Conservation (phyloP, 805 yeast species). For the Saccharomycopsis guyanensis region DNA sequence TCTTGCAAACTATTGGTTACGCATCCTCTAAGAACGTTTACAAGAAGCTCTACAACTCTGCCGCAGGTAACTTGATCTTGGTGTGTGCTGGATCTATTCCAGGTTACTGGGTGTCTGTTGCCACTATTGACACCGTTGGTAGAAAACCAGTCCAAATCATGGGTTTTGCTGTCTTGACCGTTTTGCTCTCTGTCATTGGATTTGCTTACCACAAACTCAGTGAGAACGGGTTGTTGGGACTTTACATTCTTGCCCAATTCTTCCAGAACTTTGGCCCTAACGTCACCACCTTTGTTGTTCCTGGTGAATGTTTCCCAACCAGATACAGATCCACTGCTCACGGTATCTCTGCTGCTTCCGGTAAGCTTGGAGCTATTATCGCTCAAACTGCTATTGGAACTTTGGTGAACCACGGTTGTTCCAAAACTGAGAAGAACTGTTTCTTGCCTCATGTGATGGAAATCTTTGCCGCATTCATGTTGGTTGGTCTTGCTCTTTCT, state of each 20-base stretch:
- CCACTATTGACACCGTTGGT: conserved; percentile 73
- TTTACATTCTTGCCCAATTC: conserved; percentile 76
- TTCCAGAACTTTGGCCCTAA: conserved; percentile 93
- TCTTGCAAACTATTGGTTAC: conserved; percentile 77
- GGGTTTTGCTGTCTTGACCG: conserved; percentile 69
- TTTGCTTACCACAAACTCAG: conserved; percentile 70
- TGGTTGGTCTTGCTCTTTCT: conserved; percentile 61
- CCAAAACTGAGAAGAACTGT: conserved; percentile 54
- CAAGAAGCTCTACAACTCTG: conserved; percentile 59
- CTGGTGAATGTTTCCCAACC: conserved; percentile 91
- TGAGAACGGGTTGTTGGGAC: conserved; percentile 61
- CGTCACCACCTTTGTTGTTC: conserved; percentile 83
- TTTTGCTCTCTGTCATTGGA: conserved; percentile 71
- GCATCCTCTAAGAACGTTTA: conserved; percentile 68
- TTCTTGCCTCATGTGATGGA: conserved; percentile 91
- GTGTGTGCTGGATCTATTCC: conserved; percentile 94
- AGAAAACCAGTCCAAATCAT: conserved; percentile 75
- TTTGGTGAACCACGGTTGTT: conserved; percentile 70
- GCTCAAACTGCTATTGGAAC: conserved; percentile 88
- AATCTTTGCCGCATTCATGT: conserved; percentile 88
- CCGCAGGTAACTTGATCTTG: conserved; percentile 89
- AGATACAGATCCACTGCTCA: conserved; percentile 94
- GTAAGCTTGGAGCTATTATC: conserved; percentile 89
- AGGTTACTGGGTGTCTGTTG: conserved; percentile 84
- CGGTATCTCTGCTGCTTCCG: conserved; percentile 88